A percentile compares a stretch with the other conserved stretches of the same genome.
phyloP scores from a whole-genome alignment of 495 filamentous ascomycete species.

The Tuber calosporum region DNA sequence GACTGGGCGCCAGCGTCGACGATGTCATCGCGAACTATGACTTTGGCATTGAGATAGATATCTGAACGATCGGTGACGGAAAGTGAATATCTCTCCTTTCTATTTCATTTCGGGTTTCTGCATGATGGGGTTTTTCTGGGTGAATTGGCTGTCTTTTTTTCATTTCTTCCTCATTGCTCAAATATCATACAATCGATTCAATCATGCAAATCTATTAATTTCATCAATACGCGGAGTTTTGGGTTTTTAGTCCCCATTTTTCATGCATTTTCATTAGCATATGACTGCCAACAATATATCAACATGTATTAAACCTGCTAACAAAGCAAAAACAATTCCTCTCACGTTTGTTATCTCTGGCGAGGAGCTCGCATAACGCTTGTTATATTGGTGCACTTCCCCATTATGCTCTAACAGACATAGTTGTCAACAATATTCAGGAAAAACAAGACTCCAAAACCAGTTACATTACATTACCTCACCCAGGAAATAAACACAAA shows the following conservation, averaged over 20 bases:
- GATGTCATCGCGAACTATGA: constrained; percentile 77
- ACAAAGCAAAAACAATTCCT: not conserved
- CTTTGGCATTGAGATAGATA: constrained; percentile 73
- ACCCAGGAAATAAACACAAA: not conserved
- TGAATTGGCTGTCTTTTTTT: not conserved
- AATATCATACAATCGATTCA: not conserved
- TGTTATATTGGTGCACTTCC: not conserved
- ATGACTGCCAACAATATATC: not conserved
- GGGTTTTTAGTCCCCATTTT: not conserved
- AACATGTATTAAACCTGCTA: not conserved
- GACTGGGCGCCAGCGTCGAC: constrained; percentile 51
- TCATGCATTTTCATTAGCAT: not conserved
- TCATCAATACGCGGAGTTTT: constrained; percentile 1
- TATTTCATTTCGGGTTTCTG: constrained; percentile 1
- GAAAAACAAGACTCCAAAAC: not conserved
- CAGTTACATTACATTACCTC: not conserved
- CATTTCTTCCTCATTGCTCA: not conserved
- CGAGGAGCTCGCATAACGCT: not conserved
- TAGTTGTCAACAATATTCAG: not conserved
- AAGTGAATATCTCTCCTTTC: constrained; percentile 6
- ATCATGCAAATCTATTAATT: constrained; percentile 2
- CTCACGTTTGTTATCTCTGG: not conserved
- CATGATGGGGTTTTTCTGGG: not conserved
- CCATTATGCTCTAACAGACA: not conserved
- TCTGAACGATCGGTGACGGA: constrained; percentile 37